Conservation (phyloP, 257 asterid species). For the Solanum chiquidenum region DNA sequence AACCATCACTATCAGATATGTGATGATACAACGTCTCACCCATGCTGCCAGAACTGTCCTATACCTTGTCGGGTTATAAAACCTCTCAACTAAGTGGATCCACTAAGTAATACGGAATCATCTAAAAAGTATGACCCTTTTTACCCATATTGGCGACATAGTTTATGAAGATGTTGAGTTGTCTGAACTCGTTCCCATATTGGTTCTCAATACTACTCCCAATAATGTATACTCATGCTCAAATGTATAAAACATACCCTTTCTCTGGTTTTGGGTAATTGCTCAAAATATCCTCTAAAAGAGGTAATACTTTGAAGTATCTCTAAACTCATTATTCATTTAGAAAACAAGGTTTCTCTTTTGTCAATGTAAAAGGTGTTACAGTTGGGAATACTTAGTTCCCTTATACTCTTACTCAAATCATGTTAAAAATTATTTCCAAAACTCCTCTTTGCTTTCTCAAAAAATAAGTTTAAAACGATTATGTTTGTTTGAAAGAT, state of each 20-base stretch:
- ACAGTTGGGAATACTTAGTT: neutral
- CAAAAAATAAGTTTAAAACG: neutral
- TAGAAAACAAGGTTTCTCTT: neutral
- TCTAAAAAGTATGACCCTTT: neutral
- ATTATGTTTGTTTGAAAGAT: neutral
- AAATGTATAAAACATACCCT: no score
- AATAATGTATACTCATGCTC: no score
- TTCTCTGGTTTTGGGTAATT: neutral
- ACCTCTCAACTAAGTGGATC: neutral
- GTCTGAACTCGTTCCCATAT: neutral
- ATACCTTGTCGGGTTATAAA: neutral
- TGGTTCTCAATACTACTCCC: neutral
- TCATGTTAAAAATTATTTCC: neutral
- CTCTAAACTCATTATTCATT: neutral
- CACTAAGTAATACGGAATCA: neutral
- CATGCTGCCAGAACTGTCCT: neutral
- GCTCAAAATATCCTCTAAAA: no score
- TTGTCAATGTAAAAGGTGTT: neutral
- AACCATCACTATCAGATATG: neutral
- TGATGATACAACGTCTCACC: neutral
- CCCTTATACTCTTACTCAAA: neutral
- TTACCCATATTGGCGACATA: neutral
- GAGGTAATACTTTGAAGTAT: neutral
- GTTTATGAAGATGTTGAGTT: neutral
- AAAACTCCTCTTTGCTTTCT: neutral